Conservation (phyloP, 306 rosid genomes). For the Inga laurina region DNA sequence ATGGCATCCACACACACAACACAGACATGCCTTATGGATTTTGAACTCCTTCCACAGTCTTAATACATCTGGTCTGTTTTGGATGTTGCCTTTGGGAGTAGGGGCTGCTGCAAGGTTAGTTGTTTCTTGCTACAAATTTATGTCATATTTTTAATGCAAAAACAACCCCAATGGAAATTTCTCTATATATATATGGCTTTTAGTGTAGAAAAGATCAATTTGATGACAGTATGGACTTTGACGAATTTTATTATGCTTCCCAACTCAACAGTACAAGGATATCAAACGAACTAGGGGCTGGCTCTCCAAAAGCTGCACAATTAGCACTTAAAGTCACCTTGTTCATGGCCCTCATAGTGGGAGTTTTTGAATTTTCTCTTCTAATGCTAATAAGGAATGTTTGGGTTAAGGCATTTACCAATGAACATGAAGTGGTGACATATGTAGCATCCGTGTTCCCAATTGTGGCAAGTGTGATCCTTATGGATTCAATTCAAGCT, state of each 20-base stretch:
- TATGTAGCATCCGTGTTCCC: slow-evolving; percentile 64
- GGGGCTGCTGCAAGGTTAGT: slow-evolving; percentile 75
- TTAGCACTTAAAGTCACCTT: slow-evolving; percentile 61
- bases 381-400: slow-evolving; percentile 52
- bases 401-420: slow-evolving; percentile 76
- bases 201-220: too few species aligned
- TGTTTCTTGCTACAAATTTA: neutral
- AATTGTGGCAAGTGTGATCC: slow-evolving; percentile 28
- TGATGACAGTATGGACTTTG: neutral
- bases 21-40: neutral
- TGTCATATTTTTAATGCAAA: neutral
- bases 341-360: slow-evolving; percentile 44
- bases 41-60: slow-evolving; percentile 25
- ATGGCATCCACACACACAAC: neutral
- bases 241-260: slow-evolving; percentile 4
- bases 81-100: slow-evolving; percentile 79
- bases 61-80: slow-evolving; percentile 51
- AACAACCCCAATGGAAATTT: neutral
- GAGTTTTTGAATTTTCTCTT: slow-evolving; percentile 40
- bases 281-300: slow-evolving; percentile 83
- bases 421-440: slow-evolving; percentile 56
- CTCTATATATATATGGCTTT: neutral
- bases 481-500: slow-evolving; percentile 47
- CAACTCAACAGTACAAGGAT: slow-evolving; percentile 59
- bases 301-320: slow-evolving; percentile 56